These are phyloP conservation scores for Carex arenaria DNA, from an alignment of 202 grass and related monocot species.

Conservation along the genomic window DNA sequence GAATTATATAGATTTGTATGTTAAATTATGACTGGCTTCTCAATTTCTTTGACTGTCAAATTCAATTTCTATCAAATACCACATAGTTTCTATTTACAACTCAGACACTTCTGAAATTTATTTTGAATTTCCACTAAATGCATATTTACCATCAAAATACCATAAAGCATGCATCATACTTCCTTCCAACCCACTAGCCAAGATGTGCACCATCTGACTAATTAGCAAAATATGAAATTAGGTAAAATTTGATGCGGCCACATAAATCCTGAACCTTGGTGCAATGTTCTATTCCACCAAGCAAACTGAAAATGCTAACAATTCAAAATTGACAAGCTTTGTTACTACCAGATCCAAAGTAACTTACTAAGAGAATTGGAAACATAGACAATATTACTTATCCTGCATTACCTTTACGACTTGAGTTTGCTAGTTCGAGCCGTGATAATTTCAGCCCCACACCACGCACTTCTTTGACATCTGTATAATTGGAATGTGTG, in stretches of 20 bases:
- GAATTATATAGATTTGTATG: not conserved
- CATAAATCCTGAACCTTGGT: not conserved
- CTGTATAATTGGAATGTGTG: slow-evolving; percentile 28
- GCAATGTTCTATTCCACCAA: not conserved
- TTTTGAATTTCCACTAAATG: not conserved
- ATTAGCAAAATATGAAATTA: not conserved
- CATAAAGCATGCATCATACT: not conserved
- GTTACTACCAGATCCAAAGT: not conserved
- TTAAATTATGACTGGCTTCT: not conserved
- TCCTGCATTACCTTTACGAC: not conserved
- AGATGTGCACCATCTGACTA: not conserved
- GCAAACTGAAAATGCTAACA: not conserved
- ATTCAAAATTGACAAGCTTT: not conserved
- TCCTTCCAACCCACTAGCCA: not conserved
- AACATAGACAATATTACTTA: not conserved
- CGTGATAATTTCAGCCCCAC: slow-evolving; percentile 75
- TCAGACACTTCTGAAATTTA: not conserved
- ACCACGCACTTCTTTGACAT: slow-evolving; percentile 94
- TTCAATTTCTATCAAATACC: not conserved
- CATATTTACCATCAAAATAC: not conserved
- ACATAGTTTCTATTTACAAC: not conserved
- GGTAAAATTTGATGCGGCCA: not conserved
- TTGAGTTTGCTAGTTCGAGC: slow-evolving; percentile 51
- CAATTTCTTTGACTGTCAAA: not conserved
- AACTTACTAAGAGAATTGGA: not conserved